phyloP scores from a whole-genome alignment of 2,329 filamentous ascomycete genomes.

The Ophiostoma piceae region DNA sequence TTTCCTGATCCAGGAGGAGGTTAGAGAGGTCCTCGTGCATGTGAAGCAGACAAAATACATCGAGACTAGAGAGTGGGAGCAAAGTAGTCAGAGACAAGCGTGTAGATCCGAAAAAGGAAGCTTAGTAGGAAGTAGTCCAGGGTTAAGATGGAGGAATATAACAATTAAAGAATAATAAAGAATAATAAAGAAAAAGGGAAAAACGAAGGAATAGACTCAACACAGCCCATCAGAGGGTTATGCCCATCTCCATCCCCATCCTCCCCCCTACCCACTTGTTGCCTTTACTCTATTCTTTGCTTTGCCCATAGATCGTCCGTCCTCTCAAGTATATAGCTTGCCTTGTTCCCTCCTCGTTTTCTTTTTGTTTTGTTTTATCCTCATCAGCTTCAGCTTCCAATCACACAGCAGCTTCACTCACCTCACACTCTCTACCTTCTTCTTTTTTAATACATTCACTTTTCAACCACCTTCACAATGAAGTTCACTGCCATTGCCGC shows the following conservation, averaged over 20 bases:
- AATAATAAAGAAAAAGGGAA: neutral
- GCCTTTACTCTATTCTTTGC: neutral
- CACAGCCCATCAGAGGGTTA: neutral
- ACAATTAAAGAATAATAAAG: neutral
- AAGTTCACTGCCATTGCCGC: constrained; percentile 44
- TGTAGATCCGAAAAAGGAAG: neutral
- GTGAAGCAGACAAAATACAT: neutral
- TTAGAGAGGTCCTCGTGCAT: neutral
- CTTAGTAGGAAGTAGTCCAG: neutral
- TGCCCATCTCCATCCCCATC: constrained; percentile 4
- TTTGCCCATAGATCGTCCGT: neutral
- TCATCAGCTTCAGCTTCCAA: neutral
- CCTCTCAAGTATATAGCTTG: constrained; percentile 1
- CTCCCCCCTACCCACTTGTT: neutral
- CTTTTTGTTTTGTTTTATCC: neutral
- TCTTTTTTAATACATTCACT: neutral
- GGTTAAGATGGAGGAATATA: neutral
- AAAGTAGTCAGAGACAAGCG: neutral
- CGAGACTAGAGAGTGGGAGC: neutral
- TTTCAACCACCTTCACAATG: constrained; percentile 35
- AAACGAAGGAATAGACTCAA: neutral
- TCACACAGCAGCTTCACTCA: constrained; percentile 1
- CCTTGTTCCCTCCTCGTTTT: neutral
- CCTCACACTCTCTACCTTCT: neutral
- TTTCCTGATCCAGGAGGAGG: constrained; percentile 8